Base-by-base conservation (phyloP, 2,329 filamentous ascomycete genomes). In the Emmonsiellopsis sp. region DNA sequence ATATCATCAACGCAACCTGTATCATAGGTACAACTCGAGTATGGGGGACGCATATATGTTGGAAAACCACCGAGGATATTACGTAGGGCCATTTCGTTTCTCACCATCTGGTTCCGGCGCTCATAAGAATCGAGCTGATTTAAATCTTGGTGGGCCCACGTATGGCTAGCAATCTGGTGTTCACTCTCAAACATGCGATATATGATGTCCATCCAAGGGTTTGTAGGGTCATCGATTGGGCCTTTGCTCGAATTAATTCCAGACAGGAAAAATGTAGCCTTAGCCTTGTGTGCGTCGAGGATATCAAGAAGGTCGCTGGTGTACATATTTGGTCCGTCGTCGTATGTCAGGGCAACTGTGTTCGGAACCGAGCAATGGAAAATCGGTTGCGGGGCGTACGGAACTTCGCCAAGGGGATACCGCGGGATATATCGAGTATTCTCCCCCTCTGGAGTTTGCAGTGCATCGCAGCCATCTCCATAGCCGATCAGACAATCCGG, bases 191-290 rank as follows among this genome's bases (percentile, higher is more conserved):
- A 57, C 70, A 75, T 75, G 34, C 72, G 70, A 54, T 67, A 63
- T 38, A 76, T 71, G 52, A 72, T 54, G 1, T 62, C 52, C 16
- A 62, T 62, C 71, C 72, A 70, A 3, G 70, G 70, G 51, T 70
- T 65, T 3, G 62, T 61, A 8, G 66, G 64, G n/a, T 68, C 66
- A 54, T 75, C 72, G 13, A 76, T 75, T 11, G 65, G 58, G 13
- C 74, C 75, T 56, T 72, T 73, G 15, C 67, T 71, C 46, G 73
- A 76, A 57, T 74, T 76, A 50, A 74, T 68, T 3, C 76, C 76
- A 10, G 71, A 81, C 56, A 86, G 74, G 66, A 86, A 86, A 65
- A 87, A 87, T 1, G 84, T 87, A 1, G 82, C 84, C 58, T 80
- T 83, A 11, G 80, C 82, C 31, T 77, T 71, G 62, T 84, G 83